Evolutionary conservation across 116 monocot species (phyloP).

Genomic region (Papilionanthe hybrid): DNA sequence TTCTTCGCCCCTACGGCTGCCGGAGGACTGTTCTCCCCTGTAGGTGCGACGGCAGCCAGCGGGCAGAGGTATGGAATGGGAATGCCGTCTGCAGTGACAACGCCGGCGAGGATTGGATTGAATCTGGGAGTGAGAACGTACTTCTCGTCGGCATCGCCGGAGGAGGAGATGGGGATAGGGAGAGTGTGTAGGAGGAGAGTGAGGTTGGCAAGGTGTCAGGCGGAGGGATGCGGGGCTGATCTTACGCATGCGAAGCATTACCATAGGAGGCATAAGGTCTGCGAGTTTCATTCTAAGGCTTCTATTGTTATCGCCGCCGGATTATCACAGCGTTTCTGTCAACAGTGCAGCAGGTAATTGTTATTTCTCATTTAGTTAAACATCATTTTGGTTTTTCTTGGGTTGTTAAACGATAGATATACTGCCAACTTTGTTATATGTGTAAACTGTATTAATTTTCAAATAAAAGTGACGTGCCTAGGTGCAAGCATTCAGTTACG

Average conservation of each 20-base stretch:
- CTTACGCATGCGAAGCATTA: constrained; percentile 60
- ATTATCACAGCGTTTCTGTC: constrained; percentile 56
- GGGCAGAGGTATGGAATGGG: constrained; percentile 18
- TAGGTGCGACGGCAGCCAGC: background rate
- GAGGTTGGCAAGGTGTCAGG: constrained; percentile 44
- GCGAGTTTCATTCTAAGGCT: constrained; percentile 69
- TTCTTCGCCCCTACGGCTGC: constrained; percentile 8
- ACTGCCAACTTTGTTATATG: background rate
- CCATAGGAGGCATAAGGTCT: constrained; percentile 77
- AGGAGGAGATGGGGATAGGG: constrained; percentile 11
- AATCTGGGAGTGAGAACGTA: constrained; percentile 40
- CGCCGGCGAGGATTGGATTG: constrained; percentile 29
- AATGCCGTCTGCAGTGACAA: constrained; percentile 5
- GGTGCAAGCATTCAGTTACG: background rate
- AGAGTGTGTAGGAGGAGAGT: constrained; percentile 19
- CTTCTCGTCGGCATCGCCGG: constrained; percentile 25
- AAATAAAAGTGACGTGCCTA: too few species aligned
- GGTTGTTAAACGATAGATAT: background rate
- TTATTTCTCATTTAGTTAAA: background rate
- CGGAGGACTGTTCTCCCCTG: constrained; percentile 9
- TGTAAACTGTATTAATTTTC: background rate
- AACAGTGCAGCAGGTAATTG: constrained; percentile 63
- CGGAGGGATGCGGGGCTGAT: constrained; percentile 48
- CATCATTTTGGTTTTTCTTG: background rate
- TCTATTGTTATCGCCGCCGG: constrained; percentile 44